Percentiles rank a stretch among this genome's conserved stretches.
Evolutionary conservation across 495 filamentous ascomycete genomes (phyloP).

Genomic region (Immersiella caudata): DNA sequence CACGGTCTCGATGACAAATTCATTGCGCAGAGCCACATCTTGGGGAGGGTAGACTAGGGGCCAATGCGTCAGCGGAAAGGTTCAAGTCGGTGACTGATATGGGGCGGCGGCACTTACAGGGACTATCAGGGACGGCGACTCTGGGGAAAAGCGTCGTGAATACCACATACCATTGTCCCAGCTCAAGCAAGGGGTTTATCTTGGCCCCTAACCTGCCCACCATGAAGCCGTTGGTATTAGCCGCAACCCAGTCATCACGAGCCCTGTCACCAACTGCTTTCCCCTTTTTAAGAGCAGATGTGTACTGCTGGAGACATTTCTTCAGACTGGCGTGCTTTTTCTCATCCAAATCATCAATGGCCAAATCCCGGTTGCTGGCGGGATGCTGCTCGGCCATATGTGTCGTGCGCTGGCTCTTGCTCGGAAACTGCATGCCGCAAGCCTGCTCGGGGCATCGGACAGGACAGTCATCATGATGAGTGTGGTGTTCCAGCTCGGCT

Average conservation of each 20-base stretch:
- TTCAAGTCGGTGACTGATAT: neutral
- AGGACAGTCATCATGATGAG: neutral
- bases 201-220: neutral
- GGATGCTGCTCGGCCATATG: neutral
- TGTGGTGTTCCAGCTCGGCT: neutral
- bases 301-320: neutral
- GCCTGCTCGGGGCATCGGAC: neutral
- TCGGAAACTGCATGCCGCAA: neutral
- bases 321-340: neutral
- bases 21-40: neutral
- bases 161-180: conserved; percentile 1
- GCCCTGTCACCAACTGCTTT: neutral
- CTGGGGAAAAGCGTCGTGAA: neutral
- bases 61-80: neutral
- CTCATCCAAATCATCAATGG: neutral
- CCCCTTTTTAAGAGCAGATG: neutral
- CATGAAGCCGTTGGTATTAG: neutral
- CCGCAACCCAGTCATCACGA: neutral
- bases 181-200: conserved; percentile 2
- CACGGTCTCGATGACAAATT: neutral
- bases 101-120: neutral
- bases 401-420: neutral
- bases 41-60: neutral
- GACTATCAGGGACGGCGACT: neutral
- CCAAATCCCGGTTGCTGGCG: neutral